Base-by-base conservation (phyloP, 768 basidiomycete species). In the Scleroderma citrinum region DNA sequence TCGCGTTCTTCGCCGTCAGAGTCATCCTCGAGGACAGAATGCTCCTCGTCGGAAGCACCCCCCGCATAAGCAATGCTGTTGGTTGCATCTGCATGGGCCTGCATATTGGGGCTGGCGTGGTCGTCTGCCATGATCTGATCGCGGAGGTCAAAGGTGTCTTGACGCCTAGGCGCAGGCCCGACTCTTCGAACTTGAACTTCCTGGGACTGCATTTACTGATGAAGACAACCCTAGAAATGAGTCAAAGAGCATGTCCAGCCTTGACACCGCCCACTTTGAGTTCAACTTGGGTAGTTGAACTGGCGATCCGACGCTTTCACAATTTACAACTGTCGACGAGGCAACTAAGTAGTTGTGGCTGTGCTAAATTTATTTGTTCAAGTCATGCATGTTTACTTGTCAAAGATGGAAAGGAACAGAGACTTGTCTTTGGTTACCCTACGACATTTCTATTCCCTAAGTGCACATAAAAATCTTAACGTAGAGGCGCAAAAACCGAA, bases 1-100 rank as follows among this genome's bases (percentile, higher is more conserved):
- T 85, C 84, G 31, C 77, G 72, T 19, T 85, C 83, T 44, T 90
- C 85, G 37, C 69, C 77, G 47, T 89, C 85, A 5, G 85, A 89
- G 62, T 87, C 87, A 63, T 90, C 89, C 59, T 93, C 91, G 30
- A 92, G 76, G 47, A 91, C 81, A 0, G 89, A 91, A 54, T 90
- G 87, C 53, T 80, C 76, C 46, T 89, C 85, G 57, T 89, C 89
- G 41, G 82, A 86, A 44, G 76, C 73, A 50, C 55, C 60, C 24
- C 65, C 70, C 12, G 59, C 57, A 7, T 58, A 49, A 19, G 51
- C 56, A 21, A 60, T 65, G 17, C 61, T 63, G 56, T 76, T 74
- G 13, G 71, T 65, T 19, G 72, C 72, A 44, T 78, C 76, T 21
- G 69, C 69, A 41, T 77, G 76, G 10, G 71, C 69, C n/a, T 76